Evolutionary conservation across 306 rosid species (phyloP), one percentile per base, ranked within the genome.

Genomic region (Quercus glauca): DNA sequence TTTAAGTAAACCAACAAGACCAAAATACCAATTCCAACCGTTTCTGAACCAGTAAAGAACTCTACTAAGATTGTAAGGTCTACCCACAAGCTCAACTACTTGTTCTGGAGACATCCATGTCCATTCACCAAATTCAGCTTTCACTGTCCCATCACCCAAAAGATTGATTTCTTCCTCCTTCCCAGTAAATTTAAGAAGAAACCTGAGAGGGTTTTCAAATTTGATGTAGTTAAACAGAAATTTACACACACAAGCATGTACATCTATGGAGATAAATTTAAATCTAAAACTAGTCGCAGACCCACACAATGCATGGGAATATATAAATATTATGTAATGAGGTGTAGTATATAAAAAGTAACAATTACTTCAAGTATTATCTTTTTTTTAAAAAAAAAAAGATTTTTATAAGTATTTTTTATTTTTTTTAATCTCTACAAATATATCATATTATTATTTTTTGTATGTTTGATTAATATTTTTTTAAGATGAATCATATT

Each of bases 51-150:
- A 20, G 59, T 51, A 78, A 31, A 65, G 68, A 71, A 25, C 55
- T 67, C 20, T 18, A 60, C 17, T 15, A 52, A 45, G 68, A 67
- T 14, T 49, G 61, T 60, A 73, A 63, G 12, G 76, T 73, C 59
- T 79, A 88, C 99, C 57, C 78, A 95, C 99, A 28, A 35, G 88
- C 73, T 92, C 92, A 69, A 87, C 59, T 53, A 89, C 17, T 83
- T 91, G 80, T 71, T 92, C 91, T 0, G 96, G 82, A 41, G 96
- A 78, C 65, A 90, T 77, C 99, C 99, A 95, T 35, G 92, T 85
- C 99, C 98, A 95, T 63, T 95, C 83, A 17, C 99, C 99, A 77
- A 95, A 95, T 91, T 92, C 99, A 35, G 98, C 77, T 83, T 91
- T 95, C 87, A 86, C 98, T 3, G 94, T 91, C 35, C 97, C 99